A percentile compares a stretch with the other conserved stretches of the same genome.
These are phyloP conservation scores for Amanita pseudoporphyria DNA, from an alignment of 768 basidiomycete genomes.

Conservation along the genomic window DNA sequence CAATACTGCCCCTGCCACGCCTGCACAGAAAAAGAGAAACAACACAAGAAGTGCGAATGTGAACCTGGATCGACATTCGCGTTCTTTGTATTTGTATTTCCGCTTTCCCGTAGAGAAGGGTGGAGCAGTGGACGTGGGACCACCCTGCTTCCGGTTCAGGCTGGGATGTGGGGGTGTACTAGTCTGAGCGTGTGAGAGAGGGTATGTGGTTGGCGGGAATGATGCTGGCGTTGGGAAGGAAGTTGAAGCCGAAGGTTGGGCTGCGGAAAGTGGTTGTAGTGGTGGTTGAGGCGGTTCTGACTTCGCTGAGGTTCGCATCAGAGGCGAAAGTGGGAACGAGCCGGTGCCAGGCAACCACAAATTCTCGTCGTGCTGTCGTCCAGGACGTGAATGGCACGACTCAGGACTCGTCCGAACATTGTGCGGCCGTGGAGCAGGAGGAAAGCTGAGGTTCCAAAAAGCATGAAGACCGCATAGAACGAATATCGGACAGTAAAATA, in stretches of 20 bases:
- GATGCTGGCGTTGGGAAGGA: too few species aligned
- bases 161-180: neutral
- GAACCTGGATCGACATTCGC: slow-evolving; percentile 34
- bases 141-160: neutral
- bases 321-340: slow-evolving; percentile 8
- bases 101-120: neutral
- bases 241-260: slow-evolving; percentile 3
- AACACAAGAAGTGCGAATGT: slow-evolving; percentile 39
- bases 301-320: neutral
- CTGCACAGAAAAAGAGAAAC: slow-evolving; percentile 28
- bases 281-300: neutral
- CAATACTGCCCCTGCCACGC: slow-evolving; percentile 37
- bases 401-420: neutral
- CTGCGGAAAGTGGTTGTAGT: slow-evolving; percentile 12
- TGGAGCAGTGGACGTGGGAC: neutral
- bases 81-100: slow-evolving; percentile 9
- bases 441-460: slow-evolving; percentile 42
- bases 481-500: slow-evolving; percentile 43
- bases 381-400: neutral
- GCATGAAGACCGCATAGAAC: slow-evolving; percentile 38
- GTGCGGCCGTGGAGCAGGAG: slow-evolving; percentile 20
- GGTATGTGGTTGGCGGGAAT: slow-evolving; percentile 1
- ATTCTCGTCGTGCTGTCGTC: neutral
- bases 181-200: neutral
- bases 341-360: neutral